Evolutionary conservation across 148 eudicot genomes (phyloP), one percentile per base, ranked within the genome.

Genomic region (Silene conica): DNA sequence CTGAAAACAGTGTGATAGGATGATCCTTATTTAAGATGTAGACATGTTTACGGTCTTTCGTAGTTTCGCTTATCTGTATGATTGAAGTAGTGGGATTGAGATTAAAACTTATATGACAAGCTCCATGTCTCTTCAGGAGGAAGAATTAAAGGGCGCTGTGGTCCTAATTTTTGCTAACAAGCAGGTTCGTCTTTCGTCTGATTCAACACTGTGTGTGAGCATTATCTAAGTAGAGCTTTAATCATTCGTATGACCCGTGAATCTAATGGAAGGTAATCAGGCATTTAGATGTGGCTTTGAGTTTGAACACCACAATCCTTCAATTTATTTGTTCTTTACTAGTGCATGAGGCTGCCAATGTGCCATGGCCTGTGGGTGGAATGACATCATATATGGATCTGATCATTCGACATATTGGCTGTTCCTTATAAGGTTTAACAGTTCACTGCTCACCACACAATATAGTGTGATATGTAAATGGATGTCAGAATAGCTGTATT

Each of bases 81-180:
- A 13, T 18, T 67, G 60, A 67, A 71, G 5, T 57, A 10, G 20
- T 52, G 3, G 70, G 34, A 13, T 59, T 54, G 64, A 50, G 50
- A 68, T 68, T 67, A 45, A 46, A 50, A 21, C 61, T 16, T 21
- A 18, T 65, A 6, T 74, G 34, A 75, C 20, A 46, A 68, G 56
- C 77, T 63, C 25, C 15, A 46, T 71, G 45, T 67, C 69, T 77
- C 56, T 67, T 67, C 94, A 96, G 99, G 99, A 96, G 80, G 99
- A 96, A 83, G 99, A 96, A 83, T 82, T 92, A 70, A 92, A 90
- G 84, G 97, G 99, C 38, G 97, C 99, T 58, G 97, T 88, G 46
- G 96, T 90, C 62, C 91, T 96, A 78, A 85, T 96, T 61, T 96
- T 83, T 75, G 99, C 99, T 50, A 96, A 96, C 88, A 96, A 96